Percentiles rank a stretch among this genome's conserved stretches.
Evolutionary conservation across 306 rosid genomes (phyloP).

Genomic region (Prosopis cineraria): DNA sequence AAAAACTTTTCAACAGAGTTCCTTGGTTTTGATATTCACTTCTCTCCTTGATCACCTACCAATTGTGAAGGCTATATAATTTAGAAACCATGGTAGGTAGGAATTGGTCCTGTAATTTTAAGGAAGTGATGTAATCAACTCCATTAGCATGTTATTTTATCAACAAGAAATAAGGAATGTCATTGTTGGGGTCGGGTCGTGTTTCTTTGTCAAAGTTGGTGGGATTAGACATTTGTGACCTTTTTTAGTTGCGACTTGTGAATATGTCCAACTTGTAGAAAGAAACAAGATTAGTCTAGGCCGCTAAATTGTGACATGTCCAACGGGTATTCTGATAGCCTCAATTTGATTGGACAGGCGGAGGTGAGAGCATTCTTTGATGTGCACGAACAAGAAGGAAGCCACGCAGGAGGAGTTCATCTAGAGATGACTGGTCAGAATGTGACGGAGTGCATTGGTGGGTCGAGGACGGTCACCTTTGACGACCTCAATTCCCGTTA

Average conservation of each 20-base stretch:
- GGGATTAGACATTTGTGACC: conserved; percentile 31
- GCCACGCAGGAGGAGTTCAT: conserved; percentile 95
- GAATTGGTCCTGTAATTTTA: conserved; percentile 27
- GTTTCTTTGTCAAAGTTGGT: conserved; percentile 40
- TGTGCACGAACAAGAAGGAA: conserved; percentile 99
- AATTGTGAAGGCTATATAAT: neutral
- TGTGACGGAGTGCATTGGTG: conserved; percentile 99
- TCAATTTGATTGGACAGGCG: conserved; percentile 55
- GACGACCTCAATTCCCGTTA: conserved; percentile 95
- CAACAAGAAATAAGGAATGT: neutral
- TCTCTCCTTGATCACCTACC: conserved; percentile 24
- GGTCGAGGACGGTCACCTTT: conserved; percentile 89
- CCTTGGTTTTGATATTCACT: neutral
- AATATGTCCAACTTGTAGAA: conserved; percentile 26
- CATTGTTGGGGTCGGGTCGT: conserved; percentile 24
- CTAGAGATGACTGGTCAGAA: conserved; percentile 99
- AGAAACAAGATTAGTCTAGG: conserved; percentile 11
- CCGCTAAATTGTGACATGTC: neutral
- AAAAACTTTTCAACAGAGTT: neutral
- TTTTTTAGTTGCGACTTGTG: conserved; percentile 3
- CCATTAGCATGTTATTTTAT: neutral
- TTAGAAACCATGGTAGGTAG: conserved; percentile 36
- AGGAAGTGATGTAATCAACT: conserved; percentile 21
- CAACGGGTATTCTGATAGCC: conserved; percentile 28
- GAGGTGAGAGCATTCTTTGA: conserved; percentile 99